These are phyloP conservation scores for Penicillium sumatraense DNA, from an alignment of 2,329 filamentous ascomycete genomes.

Conservation along the genomic window DNA sequence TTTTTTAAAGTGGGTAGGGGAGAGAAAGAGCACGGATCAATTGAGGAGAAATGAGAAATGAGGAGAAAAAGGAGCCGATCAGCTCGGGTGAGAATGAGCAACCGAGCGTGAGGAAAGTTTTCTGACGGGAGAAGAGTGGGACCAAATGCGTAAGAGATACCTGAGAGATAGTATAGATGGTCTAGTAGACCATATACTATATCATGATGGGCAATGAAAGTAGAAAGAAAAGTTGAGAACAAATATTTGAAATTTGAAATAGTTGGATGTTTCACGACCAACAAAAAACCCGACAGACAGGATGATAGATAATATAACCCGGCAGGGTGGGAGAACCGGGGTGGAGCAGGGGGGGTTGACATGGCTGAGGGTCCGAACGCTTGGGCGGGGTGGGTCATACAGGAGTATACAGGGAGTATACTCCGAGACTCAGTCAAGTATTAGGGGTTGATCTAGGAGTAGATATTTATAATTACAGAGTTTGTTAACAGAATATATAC, in stretches of 20 bases:
- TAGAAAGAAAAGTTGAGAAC: neutral
- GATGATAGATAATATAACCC: neutral
- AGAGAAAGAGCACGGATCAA: neutral
- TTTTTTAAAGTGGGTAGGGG: neutral
- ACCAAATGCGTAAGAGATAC: neutral
- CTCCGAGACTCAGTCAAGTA: neutral
- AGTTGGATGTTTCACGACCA: neutral
- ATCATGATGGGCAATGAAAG: neutral
- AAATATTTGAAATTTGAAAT: neutral
- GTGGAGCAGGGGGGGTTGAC: constrained; percentile 2
- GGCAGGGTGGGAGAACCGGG: neutral
- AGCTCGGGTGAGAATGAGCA: constrained; percentile 1
- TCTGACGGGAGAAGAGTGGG: constrained; percentile 9
- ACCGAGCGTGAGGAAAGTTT: constrained; percentile 6
- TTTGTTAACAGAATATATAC: too few species aligned
- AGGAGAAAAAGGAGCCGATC: constrained; percentile 4
- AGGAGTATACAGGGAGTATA: too few species aligned
- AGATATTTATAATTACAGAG: too few species aligned
- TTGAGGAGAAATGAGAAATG: neutral
- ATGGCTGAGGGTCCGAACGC: neutral
- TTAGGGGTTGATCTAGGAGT: neutral
- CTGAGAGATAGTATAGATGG: neutral
- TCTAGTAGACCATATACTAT: neutral
- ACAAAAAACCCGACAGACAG: neutral
- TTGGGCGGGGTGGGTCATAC: neutral